Conservation (phyloP, 1,284 basidiomycete species). For the Leccinum pachyderme region DNA sequence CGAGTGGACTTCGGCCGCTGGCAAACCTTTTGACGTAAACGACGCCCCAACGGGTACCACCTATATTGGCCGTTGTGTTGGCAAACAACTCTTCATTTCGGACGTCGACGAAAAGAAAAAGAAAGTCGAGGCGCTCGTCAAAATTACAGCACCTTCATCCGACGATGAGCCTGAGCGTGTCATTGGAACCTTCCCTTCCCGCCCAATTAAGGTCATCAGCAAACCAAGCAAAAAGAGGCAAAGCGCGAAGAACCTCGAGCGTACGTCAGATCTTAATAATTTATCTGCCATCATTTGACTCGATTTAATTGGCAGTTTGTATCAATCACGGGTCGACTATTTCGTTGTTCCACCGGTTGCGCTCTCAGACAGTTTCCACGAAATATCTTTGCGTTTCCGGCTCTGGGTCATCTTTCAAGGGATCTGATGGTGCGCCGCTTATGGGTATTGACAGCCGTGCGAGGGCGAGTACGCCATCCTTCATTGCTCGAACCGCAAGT, state of each 20-base stretch:
- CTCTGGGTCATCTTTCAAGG: constrained; percentile 85
- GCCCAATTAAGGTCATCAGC: constrained; percentile 95
- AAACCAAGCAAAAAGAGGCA: constrained; percentile 97
- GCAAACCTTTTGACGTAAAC: constrained; percentile 78
- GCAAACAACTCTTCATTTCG: constrained; percentile 88
- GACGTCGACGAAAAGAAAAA: constrained; percentile 90
- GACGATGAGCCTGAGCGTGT: constrained; percentile 78
- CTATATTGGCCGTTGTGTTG: constrained; percentile 84
- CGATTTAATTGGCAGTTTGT: constrained; percentile 58
- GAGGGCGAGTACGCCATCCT: constrained; percentile 73
- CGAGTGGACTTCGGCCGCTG: constrained; percentile 81
- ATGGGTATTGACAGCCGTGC: constrained; percentile 77
- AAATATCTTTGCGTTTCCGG: constrained; percentile 94
- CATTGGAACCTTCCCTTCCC: constrained; percentile 84
- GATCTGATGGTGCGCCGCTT: constrained; percentile 83
- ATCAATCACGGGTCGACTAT: constrained; percentile 96
- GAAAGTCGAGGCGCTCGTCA: constrained; percentile 87
- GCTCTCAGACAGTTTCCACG: constrained; percentile 92
- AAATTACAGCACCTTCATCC: constrained; percentile 80
- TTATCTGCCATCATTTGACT: constrained; percentile 18
- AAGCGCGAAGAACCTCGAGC: constrained; percentile 88
- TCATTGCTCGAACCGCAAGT: constrained; percentile 80
- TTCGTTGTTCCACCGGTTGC: constrained; percentile 90
- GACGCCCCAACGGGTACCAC: constrained; percentile 79
- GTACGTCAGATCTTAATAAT: constrained; percentile 51